Evolutionary conservation across 306 rosid species (phyloP).

Genomic region (Cotoneaster glaucophyllus): DNA sequence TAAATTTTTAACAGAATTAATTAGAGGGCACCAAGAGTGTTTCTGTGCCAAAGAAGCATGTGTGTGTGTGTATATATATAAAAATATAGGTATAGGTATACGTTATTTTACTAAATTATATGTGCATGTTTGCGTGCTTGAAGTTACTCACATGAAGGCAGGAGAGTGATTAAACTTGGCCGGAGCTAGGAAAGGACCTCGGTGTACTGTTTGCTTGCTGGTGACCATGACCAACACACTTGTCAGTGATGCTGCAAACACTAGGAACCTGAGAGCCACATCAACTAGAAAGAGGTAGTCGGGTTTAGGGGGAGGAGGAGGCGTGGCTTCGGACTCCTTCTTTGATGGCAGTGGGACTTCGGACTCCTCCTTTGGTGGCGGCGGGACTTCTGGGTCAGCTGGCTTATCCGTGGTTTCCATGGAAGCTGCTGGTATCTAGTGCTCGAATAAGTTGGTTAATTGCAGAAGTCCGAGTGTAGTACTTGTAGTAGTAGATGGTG

Average conservation of each 20-base stretch:
- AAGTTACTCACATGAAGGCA: conserved; percentile 56
- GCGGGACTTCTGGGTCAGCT: conserved; percentile 30
- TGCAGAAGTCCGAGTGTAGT: neutral
- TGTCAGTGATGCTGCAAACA: conserved; percentile 61
- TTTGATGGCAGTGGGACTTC: conserved; percentile 11
- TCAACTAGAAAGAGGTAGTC: conserved; percentile 27
- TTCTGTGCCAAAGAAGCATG: neutral
- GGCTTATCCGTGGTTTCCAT: conserved; percentile 67
- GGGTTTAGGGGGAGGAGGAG: neutral
- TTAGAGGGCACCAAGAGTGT: neutral
- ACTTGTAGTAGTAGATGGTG: neutral
- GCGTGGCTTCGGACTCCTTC: neutral
- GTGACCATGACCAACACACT: conserved; percentile 62
- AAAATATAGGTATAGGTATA: neutral
- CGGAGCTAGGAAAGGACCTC: neutral
- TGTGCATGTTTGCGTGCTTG: neutral
- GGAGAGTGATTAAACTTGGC: conserved; percentile 79
- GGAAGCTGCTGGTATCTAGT: neutral
- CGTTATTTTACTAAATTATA: neutral
- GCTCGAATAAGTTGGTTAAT: neutral
- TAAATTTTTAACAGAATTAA: neutral
- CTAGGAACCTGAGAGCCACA: conserved; percentile 42
- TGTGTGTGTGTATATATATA: too few relatives aligned
- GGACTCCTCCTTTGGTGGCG: conserved; percentile 10
- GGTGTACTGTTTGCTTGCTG: conserved; percentile 42